A percentile compares a stretch with the other conserved stretches of the same genome.
Evolutionary conservation across 805 yeast species (phyloP).

Genomic region (Cyberlindnera petersonii): DNA sequence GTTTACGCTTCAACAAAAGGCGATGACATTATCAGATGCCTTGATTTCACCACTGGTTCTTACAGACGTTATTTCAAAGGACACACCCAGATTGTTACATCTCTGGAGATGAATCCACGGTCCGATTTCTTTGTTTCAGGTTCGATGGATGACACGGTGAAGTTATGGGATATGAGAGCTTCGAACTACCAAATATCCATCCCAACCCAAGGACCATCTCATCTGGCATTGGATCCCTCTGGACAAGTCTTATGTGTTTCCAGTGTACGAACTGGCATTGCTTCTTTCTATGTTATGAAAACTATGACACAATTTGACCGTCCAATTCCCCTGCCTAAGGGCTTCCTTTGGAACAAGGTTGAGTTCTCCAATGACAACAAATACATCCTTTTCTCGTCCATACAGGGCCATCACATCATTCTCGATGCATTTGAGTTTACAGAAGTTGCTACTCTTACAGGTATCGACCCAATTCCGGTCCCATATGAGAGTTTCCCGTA

Average conservation of each 20-base stretch:
- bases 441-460: constrained; percentile 41
- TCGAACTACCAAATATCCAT: constrained; percentile 61
- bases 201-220: constrained; percentile 49
- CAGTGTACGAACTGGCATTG: constrained; percentile 37
- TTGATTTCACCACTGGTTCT: constrained; percentile 72
- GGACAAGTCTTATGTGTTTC: constrained; percentile 79
- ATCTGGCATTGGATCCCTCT: constrained; percentile 76
- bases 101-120: constrained; percentile 69
- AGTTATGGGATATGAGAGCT: constrained; percentile 82
- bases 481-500: constrained; percentile 43
- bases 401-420: constrained; percentile 54
- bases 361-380: constrained; percentile 82
- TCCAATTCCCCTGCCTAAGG: constrained; percentile 36
- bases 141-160: constrained; percentile 72
- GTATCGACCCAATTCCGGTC: constrained; percentile 40
- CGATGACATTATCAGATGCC: constrained; percentile 70
- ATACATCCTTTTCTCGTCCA: constrained; percentile 52
- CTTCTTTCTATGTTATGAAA: constrained; percentile 59
- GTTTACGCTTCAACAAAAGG: constrained; percentile 80
- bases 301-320: constrained; percentile 39
- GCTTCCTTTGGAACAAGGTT: constrained; percentile 52
- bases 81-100: constrained; percentile 72
- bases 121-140: constrained; percentile 62
- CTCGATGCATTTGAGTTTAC: constrained; percentile 69
- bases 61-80: constrained; percentile 85